These are phyloP conservation scores for Jimgerdemannia flammicorona DNA, from an alignment of 192 early-diverging fungal genomes.

Conservation along the genomic window DNA sequence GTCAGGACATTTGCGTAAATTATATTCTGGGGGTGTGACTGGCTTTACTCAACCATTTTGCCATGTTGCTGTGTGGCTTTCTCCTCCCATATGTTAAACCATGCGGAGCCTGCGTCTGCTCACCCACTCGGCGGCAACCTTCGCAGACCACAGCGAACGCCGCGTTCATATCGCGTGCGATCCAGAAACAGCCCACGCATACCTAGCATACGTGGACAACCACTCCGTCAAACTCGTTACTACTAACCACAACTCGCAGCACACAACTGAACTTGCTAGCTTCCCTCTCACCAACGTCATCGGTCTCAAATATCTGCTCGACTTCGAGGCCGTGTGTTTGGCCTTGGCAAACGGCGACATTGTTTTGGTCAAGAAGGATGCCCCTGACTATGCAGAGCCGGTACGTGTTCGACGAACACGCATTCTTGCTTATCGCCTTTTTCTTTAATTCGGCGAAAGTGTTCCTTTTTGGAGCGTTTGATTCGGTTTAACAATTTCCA, in stretches of 20 bases:
- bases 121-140: conserved; percentile 10
- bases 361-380: conserved; percentile 40
- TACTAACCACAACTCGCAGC: background rate
- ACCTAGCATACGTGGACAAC: conserved; percentile 43
- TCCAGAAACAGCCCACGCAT: conserved; percentile 47
- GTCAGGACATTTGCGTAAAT: too few species aligned
- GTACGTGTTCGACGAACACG: too few species aligned
- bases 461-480: too few species aligned
- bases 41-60: too few species aligned
- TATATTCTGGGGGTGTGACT: too few species aligned
- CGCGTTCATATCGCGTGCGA: conserved; percentile 35
- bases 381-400: conserved; percentile 31
- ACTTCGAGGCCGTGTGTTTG: conserved; percentile 51
- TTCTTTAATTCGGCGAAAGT: too few species aligned
- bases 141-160: background rate
- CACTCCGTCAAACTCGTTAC: conserved; percentile 27
- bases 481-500: too few species aligned
- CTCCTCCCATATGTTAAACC: too few species aligned
- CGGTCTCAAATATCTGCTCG: conserved; percentile 47
- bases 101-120: conserved; percentile 37
- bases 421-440: too few species aligned
- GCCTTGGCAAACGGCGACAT: conserved; percentile 55
- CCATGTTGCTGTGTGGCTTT: too few species aligned
- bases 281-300: conserved; percentile 33
- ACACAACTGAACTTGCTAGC: conserved; percentile 31